Conservation (phyloP, 371 early-diverging fungal species). For the Umbelopsis sp. region DNA sequence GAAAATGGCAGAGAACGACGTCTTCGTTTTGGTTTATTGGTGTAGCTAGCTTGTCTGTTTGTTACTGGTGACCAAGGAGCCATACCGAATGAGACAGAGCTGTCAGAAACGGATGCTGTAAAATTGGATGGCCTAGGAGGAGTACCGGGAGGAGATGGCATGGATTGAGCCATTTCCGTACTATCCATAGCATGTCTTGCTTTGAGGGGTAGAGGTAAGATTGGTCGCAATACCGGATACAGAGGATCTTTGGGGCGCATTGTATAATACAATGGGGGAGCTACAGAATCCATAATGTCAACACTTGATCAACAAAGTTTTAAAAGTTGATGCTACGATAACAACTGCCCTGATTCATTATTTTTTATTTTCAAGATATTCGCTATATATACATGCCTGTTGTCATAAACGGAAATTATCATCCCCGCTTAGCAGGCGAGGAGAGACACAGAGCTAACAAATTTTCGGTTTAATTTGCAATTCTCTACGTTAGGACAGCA, state of each 20-base stretch:
- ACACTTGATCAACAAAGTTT: background rate
- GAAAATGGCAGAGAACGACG: conserved; percentile 71
- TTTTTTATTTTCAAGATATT: background rate
- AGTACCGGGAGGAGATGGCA: background rate
- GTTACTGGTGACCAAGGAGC: background rate
- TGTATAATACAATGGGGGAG: background rate
- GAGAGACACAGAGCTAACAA: conserved; percentile 2
- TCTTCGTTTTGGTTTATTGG: conserved; percentile 36
- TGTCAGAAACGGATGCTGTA: background rate
- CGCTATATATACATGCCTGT: background rate
- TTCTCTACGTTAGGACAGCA: background rate
- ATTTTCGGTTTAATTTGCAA: conserved; percentile 3
- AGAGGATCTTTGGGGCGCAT: background rate
- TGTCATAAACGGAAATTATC: conserved; percentile 7
- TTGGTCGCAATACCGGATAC: background rate
- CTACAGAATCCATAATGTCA: background rate
- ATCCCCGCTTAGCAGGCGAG: background rate
- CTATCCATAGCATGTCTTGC: background rate
- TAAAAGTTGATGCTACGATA: background rate
- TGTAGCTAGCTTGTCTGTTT: background rate
- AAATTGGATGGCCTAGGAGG: background rate
- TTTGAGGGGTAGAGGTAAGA: background rate
- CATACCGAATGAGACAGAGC: background rate
- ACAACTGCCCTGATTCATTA: background rate
- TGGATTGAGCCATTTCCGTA: background rate